These are phyloP conservation scores for Theobroma grandiflorum DNA, from an alignment of 441 rosid species.

Conservation along the genomic window DNA sequence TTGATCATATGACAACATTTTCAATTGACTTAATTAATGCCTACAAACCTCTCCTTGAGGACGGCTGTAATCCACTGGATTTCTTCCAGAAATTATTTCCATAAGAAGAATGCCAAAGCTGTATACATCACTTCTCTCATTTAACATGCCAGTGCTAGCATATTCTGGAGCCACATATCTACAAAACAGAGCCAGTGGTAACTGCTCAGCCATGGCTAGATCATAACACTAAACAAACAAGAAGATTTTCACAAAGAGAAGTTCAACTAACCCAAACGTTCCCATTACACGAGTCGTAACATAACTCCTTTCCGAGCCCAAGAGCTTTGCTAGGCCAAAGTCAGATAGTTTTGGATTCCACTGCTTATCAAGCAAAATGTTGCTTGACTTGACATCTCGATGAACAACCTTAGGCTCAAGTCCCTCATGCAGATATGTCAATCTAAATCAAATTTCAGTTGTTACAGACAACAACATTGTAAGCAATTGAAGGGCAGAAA, in stretches of 20 bases:
- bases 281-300: conserved; percentile 97
- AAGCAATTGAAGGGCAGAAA: background rate
- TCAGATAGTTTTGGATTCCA: conserved; percentile 95
- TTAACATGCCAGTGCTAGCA: conserved; percentile 95
- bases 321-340: conserved; percentile 91
- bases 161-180: conserved; percentile 97
- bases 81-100: conserved; percentile 90
- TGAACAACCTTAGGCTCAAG: conserved; percentile 97
- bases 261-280: conserved; percentile 73
- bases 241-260: conserved; percentile 20
- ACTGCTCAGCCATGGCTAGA: background rate
- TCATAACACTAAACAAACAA: conserved; percentile 10
- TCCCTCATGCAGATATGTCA: conserved; percentile 90
- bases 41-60: conserved; percentile 74
- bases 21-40: background rate
- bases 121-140: conserved; percentile 89
- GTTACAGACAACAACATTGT: conserved; percentile 3
- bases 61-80: conserved; percentile 89
- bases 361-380: conserved; percentile 86
- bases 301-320: conserved; percentile 80
- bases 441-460: conserved; percentile 37
- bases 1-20: background rate
- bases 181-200: conserved; percentile 29
- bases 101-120: conserved; percentile 91
- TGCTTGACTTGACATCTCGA: conserved; percentile 90